Conservation (phyloP, 345 rosid species). For the Eucalyptus caleyi region DNA sequence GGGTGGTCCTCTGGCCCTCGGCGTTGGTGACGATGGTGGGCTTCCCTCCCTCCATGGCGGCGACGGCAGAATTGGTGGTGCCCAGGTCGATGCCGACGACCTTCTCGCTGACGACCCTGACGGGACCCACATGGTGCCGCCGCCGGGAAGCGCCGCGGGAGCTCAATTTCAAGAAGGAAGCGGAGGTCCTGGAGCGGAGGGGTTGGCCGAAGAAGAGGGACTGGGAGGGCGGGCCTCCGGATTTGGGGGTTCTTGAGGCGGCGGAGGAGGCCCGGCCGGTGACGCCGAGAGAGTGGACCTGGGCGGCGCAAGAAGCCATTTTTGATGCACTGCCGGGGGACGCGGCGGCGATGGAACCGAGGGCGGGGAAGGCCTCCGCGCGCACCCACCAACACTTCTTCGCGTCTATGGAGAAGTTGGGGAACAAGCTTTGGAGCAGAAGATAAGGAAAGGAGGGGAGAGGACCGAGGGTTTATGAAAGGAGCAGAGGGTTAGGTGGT, state of each 20-base stretch:
- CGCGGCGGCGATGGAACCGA: neutral
- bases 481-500: constrained; percentile 16
- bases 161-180: constrained; percentile 32
- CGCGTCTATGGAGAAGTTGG: neutral
- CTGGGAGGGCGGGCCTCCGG: neutral
- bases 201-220: constrained; percentile 50
- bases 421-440: neutral
- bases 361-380: neutral
- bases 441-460: neutral
- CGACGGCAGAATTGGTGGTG: constrained; percentile 95
- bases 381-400: neutral
- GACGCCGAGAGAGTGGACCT: constrained; percentile 47
- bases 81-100: constrained; percentile 96
- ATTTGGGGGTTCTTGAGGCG: neutral
- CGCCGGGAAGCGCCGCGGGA: constrained; percentile 7
- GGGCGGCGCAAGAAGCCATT: constrained; percentile 84
- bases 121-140: constrained; percentile 35
- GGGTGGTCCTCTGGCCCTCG: constrained; percentile 97
- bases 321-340: neutral
- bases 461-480: neutral
- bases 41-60: constrained; percentile 99
- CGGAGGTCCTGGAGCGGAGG: constrained; percentile 9
- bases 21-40: constrained; percentile 94
- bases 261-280: neutral
- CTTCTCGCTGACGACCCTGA: constrained; percentile 72